Evolutionary conservation across 257 asterid species (phyloP), one percentile per base, ranked within the genome.

Genomic region (Ballota nigra): DNA sequence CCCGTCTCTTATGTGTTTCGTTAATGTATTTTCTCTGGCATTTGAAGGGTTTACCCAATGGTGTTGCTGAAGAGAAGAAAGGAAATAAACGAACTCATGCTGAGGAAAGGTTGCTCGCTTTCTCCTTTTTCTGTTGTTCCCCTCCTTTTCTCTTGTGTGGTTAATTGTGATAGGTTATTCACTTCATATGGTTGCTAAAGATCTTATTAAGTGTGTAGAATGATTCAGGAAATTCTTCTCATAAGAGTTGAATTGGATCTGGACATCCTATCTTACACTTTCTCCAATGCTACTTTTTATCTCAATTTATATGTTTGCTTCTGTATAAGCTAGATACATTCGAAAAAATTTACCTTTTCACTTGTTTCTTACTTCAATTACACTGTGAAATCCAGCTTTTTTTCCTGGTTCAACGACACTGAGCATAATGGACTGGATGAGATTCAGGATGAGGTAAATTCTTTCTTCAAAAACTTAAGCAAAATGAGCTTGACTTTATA

Each of bases 381-480:
- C 76, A 20, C 22, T 71, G 72, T 57, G 59, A 79, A 70, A 49
- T 86, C 86, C 96, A 92, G 98, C 89, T 92, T 92, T 87, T 92
- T 92, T 76, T 69, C 83, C 70, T 90, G 97, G 98, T 92, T 92
- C 77, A 76, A 49, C 52, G 97, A 86, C 40, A 75, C 77, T 72
- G 84, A 81, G 77, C 84, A 82, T 52, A 85, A 80, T 68, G 96
- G 86, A 87, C 45, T 88, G 43, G 95, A 78, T 70, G 97, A 90
- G 70, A 78, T 92, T 82, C 96, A 88, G 18, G 98, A 90, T 63
- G 97, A 90, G 91, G 98, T 93, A 80, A 78, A 22, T 36, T 70
- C 70, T 60, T 4, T 47, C 34, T 45, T 36, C 22, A 47, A 6
- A 63, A 13, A 49, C 53, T 36, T 23, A 66, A 36, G 58, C 45